phyloP scores from a whole-genome alignment of 331 rosid genomes.

The Quercus tomentella region DNA sequence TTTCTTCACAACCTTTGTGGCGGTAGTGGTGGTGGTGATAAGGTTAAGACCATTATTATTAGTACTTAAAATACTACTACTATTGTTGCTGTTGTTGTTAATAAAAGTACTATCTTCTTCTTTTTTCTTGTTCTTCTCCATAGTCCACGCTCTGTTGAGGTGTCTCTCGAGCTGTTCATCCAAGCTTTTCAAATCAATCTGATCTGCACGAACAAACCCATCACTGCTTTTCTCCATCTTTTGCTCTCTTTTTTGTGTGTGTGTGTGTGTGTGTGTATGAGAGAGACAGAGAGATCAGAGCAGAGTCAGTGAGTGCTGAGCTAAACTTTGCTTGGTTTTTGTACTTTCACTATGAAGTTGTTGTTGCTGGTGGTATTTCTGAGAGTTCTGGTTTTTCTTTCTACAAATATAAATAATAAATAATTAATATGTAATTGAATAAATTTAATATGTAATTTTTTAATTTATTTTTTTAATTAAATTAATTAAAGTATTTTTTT shows the following conservation, averaged over 20 bases:
- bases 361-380: too few relatives aligned
- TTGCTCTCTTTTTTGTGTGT: rapidly evolving
- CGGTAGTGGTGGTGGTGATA: conserved; percentile 2
- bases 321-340: too few relatives aligned
- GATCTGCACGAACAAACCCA: conserved; percentile 95
- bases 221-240: conserved; percentile 77
- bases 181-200: conserved; percentile 98
- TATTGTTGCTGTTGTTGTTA: conserved; percentile 12
- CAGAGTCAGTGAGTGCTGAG: too few relatives aligned
- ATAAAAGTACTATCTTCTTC: conserved; percentile 20
- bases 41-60: not conserved
- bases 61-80: conserved; percentile 1
- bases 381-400: too few relatives aligned
- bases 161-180: conserved; percentile 97
- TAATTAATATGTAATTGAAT: too few relatives aligned
- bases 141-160: conserved; percentile 63
- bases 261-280: not conserved
- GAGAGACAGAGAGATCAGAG: not conserved
- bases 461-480: too few relatives aligned
- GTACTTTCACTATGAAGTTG: too few relatives aligned
- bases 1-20: conserved; percentile 23
- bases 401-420: too few relatives aligned
- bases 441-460: not conserved
- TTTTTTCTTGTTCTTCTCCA: conserved; percentile 63
- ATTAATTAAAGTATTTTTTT: conserved; percentile 5